Evolutionary conservation across 2,329 filamentous ascomycete genomes (phyloP), one percentile per base, ranked within the genome.

Genomic region (Immersiporthe knoxdaviesiana): DNA sequence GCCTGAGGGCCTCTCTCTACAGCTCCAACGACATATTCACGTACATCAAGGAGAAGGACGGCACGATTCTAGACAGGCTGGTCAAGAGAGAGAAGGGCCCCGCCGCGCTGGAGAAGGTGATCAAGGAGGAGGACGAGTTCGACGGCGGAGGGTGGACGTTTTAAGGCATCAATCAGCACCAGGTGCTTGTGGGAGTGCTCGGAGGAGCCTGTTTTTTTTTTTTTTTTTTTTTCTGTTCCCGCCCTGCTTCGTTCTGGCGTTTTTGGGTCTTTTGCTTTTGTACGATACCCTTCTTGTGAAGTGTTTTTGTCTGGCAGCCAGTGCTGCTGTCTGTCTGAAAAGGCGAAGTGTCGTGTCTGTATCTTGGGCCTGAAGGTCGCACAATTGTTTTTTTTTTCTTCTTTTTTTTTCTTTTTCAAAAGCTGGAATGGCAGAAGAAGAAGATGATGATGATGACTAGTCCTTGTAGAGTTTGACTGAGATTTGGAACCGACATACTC

Each of bases 1-100:
- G 84, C 1, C 78, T 93, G 68, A 85, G 83, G 74, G 85, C 90
- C 14, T 88, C 86, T 5, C 81, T 88, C 41, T 88, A 88, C 72
- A 84, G 78, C 72, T 87, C 85, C 1, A 76, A 70, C 18, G 82
- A 85, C 41, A 74, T 79, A 44, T 77, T 84, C 35, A 70, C 54
- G 71, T 75, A 71, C 69, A 62, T 71, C 66, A 69, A 65, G 60
- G 67, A 65, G 30, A 71, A 52, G 12, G 54, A 47, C 18, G 52
- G 62, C 24, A 60, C 18, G 24, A 37, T 11, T 37, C 63, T 65
- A 41, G 62, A n/a, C 12, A 44, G 65, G 32, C 35, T 63, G 16
- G 50, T 47, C 24, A 68, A 61, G 24, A 50, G 50, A 3, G 65
- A 69, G 11, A 65, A 60, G 3, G 52, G 6, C 11, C 4, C 24